phyloP scores from a whole-genome alignment of 495 filamentous ascomycete species.

The Schizothecium vesticola region DNA sequence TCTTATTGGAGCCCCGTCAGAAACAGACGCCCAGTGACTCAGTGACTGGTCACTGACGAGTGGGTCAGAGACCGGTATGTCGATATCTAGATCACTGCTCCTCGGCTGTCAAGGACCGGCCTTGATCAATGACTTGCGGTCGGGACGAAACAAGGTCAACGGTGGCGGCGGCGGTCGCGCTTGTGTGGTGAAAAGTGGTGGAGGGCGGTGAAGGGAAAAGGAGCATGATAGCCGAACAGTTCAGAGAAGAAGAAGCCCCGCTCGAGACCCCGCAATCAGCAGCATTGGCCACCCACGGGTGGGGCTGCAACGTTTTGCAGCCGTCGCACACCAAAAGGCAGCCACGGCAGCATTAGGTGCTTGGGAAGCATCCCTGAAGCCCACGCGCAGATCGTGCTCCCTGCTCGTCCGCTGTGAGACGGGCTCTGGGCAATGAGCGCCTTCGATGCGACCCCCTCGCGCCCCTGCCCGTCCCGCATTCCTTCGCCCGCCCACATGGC shows the following conservation, averaged over 20 bases:
- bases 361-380: constrained; percentile 32
- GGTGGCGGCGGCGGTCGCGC: neutral
- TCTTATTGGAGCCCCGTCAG: neutral
- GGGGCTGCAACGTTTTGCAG: neutral
- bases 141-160: neutral
- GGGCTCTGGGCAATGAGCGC: neutral
- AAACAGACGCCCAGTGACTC: neutral
- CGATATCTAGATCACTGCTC: neutral
- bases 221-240: neutral
- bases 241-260: neutral
- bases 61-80: neutral
- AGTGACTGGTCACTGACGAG: neutral
- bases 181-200: neutral
- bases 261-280: neutral
- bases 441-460: constrained; percentile 3
- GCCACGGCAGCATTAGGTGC: constrained; percentile 22
- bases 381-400: constrained; percentile 32
- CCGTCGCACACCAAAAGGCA: constrained; percentile 4
- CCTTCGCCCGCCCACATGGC: constrained; percentile 5
- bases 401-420: constrained; percentile 13
- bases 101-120: neutral
- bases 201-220: neutral
- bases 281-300: neutral
- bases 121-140: neutral
- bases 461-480: constrained; percentile 7